Conservation (phyloP, 495 filamentous ascomycete species). For the Annulohypoxylon maeteangense region DNA sequence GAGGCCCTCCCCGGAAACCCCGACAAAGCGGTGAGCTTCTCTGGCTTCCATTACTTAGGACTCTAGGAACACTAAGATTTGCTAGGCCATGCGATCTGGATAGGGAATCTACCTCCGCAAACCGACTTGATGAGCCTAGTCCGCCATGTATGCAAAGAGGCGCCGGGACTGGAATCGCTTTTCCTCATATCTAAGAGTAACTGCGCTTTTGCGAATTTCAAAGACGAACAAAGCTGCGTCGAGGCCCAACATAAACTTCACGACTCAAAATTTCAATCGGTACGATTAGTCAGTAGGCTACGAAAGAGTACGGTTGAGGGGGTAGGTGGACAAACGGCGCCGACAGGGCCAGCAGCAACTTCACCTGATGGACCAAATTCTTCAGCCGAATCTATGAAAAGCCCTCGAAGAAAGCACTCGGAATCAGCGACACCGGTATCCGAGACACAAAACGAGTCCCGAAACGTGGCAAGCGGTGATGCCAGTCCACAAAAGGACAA, state of each 20-base stretch:
- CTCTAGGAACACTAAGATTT: conserved; percentile 26
- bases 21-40: conserved; percentile 70
- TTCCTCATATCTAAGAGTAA: conserved; percentile 98
- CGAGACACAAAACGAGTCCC: conserved; percentile 26
- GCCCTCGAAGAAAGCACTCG: conserved; percentile 29
- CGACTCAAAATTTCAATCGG: conserved; percentile 88
- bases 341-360: conserved; percentile 63
- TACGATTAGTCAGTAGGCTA: conserved; percentile 90
- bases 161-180: conserved; percentile 85
- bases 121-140: conserved; percentile 83
- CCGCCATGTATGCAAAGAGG: conserved; percentile 88
- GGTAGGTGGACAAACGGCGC: conserved; percentile 59
- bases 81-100: conserved; percentile 91
- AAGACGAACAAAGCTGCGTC: conserved; percentile 78
- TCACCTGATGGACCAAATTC: conserved; percentile 39
- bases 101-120: conserved; percentile 90
- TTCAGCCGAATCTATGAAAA: conserved; percentile 35
- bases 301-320: conserved; percentile 70
- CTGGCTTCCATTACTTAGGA: neutral
- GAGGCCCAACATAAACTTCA: conserved; percentile 87
- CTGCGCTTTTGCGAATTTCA: conserved; percentile 97
- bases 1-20: conserved; percentile 92
- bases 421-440: conserved; percentile 31
- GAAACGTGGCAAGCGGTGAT: conserved; percentile 25
- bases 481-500: conserved; percentile 65